Evolutionary conservation across 2,329 filamentous ascomycete genomes (phyloP), one percentile per base, ranked within the genome.

Genomic region (Cyphellophora europaea): DNA sequence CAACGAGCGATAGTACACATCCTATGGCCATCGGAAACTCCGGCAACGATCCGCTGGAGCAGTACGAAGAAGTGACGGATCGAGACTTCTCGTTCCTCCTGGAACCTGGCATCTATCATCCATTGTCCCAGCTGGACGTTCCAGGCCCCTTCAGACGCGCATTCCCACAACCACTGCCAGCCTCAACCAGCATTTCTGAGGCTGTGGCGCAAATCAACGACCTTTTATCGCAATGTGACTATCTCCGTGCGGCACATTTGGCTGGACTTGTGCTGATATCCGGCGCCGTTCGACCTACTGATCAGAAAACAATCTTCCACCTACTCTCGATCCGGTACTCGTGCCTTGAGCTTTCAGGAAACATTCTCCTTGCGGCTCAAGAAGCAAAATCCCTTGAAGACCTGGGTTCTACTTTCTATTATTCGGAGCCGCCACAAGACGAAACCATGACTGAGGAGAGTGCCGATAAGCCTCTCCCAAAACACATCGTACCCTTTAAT

Each of bases 401-500:
- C 46, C 52, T 79, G 29, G 70, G 59, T 36, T 69, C 79, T 63
- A 27, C 79, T 6, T 68, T 68, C 41, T 68, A 67, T 46, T 65
- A 61, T 37, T 48, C 61, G 11, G 58, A 61, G 14, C 37, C 41
- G 5, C 28, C 35, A 13, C 25, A 14, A 32, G 14, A 30, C 11
- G 33, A 33, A 15, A 32, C 33, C 11, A 30, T 45, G 12, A 50
- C 52, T 11, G 36, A 41, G 3, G 43, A 54, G 2, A 45, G 67
- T 52, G 40, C 74, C 73, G 60, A 79, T 74, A 67, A 52, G 79
- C 52, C 54, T 70, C 65, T 82, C 70, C 71, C 76, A 74, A 59
- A 62, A 35, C 80, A 82, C 53, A 69, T 93, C 1, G 82, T 89
- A 0, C 89, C 89, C 0, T 98, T 91, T 88, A 73, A 81, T 27